Evolutionary conservation across 495 filamentous ascomycete genomes (phyloP).

Genomic region (Astrothelium subdiscretum): DNA sequence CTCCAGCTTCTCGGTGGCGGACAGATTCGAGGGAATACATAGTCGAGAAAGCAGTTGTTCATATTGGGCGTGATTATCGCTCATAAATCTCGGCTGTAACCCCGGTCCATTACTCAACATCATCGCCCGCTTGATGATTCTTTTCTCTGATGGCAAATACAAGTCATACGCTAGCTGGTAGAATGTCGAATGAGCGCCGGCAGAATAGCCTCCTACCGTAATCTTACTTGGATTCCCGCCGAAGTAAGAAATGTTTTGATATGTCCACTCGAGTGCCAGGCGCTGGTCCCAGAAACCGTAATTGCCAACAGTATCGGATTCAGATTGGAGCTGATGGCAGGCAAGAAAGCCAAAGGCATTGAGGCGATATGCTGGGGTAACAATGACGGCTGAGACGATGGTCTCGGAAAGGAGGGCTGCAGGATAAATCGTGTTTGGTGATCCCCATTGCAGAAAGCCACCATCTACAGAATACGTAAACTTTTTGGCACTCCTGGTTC

Average conservation of each 20-base stretch:
- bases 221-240: slow-evolving; percentile 28
- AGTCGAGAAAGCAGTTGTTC: slow-evolving; percentile 40
- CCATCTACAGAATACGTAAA: slow-evolving; percentile 29
- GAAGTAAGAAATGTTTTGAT: slow-evolving; percentile 27
- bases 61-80: slow-evolving; percentile 43
- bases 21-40: slow-evolving; percentile 32
- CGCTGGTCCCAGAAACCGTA: slow-evolving; percentile 33
- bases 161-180: slow-evolving; percentile 48
- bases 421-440: slow-evolving; percentile 30
- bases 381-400: slow-evolving; percentile 22
- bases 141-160: slow-evolving; percentile 28
- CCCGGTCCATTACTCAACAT: slow-evolving; percentile 48
- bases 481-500: not conserved
- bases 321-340: slow-evolving; percentile 17
- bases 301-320: slow-evolving; percentile 18
- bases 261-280: slow-evolving; percentile 30
- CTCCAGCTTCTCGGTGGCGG: slow-evolving; percentile 33
- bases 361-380: slow-evolving; percentile 29
- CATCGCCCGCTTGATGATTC: slow-evolving; percentile 34
- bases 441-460: slow-evolving; percentile 47
- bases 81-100: slow-evolving; percentile 38
- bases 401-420: slow-evolving; percentile 24
- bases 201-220: slow-evolving; percentile 30
- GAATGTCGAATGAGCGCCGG: slow-evolving; percentile 33
- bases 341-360: slow-evolving; percentile 32